Base-by-base conservation (phyloP, 176 grass and related monocot genomes). In the Phoenix dactylifera region DNA sequence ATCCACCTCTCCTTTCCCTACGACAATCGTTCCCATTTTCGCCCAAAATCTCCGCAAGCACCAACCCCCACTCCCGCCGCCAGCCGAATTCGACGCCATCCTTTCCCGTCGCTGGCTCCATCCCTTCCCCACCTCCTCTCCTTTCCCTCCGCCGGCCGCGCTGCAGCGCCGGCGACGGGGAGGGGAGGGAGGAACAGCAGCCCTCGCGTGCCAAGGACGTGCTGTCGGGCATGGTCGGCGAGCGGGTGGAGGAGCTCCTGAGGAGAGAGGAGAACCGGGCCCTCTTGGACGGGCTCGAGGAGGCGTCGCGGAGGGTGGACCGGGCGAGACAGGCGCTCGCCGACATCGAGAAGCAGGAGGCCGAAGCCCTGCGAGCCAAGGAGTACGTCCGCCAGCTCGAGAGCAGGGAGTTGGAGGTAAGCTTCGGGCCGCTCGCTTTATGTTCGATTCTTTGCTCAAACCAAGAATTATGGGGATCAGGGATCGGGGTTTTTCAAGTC, bases 221-320 rank as follows among this genome's bases (percentile, higher is more conserved):
- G 35, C 35, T 44, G 10, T 44, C 35, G 10, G 2, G 35, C 35
- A 44, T 44, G 35, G 35, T 44, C 35, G 35, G 35, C 35, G 74
- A 85, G 49, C 82, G 78, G 77, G 86, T 96, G 53, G 83, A 96
- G 26, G 77, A 87, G 77, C 75, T 90, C 16, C 83, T 96, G 39
- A 67, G 0, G 75, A 71, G 75, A 23, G 83, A 96, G 60, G 91
- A 90, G 80, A 96, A 87, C 68, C 78, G 80, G 20, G 65, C 28
- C 7, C 64, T 96, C 14, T 52, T 96, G 9, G 72, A 85, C 26
- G 84, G 84, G 6, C 62, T 98, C 68, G 84, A 89, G 65, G 85
- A 72, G 20, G 84, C 84, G 70, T 79, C 89, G 64, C 81, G 76
- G 58, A 80, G 84, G 18, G 84, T 92, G n/a, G 93, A 98, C 39